Base-by-base conservation (phyloP, 2,329 filamentous ascomycete species). In the Botrytis fragariae region DNA sequence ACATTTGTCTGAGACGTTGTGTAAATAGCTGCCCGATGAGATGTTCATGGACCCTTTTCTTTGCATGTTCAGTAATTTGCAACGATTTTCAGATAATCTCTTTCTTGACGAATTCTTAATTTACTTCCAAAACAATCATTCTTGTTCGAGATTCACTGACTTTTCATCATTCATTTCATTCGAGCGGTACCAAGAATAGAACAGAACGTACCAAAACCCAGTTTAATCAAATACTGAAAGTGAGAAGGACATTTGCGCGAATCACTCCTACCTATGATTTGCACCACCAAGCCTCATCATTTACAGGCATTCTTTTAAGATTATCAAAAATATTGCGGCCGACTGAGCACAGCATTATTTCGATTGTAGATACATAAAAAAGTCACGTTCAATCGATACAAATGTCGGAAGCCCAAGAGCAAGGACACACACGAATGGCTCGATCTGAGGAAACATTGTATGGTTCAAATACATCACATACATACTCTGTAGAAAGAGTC, bases 1-100 rank as follows among this genome's bases (percentile, higher is more conserved):
- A 48, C n/a, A 29, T 29, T 29, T 42, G 35, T 54, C 25, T n/a
- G 25, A 68, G 37, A 54, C 54, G 16, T 42, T 68, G 48, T 68
- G 65, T 57, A 42, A 51, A 68, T 68, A 68, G 65, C 48, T 68
- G 65, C 48, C 29, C 65, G 29, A 68, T 57, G 48, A 42, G 35
- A 42, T 42, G n/a, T 68, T 16, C 48, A 57, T 68, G 9, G 37
- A 42, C 35, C 25, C 16, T 29, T 68, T 54, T 54, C 32, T 54
- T 68, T 54, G 16, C 64, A 54, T 54, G 16, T 29, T 29, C 25
- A 39, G 25, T 54, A 54, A 67, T 68, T 4, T 67, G 35, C 65
- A 68, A 68, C 65, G n/a, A 25, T 42, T 51, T 32, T 42, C 35
- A 57, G n/a, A 37, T 57, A 39, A 6, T 57, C 42, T 29, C 20